These are phyloP conservation scores for Salvia hispanica DNA, from an alignment of 257 asterid genomes.

Conservation along the genomic window DNA sequence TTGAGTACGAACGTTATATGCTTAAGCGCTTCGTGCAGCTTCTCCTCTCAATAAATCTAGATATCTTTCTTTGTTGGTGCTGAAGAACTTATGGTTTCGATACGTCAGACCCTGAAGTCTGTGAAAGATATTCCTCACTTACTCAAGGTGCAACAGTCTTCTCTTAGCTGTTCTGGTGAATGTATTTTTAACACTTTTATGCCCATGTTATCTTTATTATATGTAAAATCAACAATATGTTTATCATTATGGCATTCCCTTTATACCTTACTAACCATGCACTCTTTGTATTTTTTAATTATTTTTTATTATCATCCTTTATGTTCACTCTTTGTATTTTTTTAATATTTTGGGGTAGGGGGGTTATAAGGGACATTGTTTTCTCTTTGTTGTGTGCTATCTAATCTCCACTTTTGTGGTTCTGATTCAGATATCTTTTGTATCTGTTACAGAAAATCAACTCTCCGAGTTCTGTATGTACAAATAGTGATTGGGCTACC, in stretches of 20 bases:
- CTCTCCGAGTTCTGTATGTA: slow-evolving; percentile 84
- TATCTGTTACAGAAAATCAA: slow-evolving; percentile 71
- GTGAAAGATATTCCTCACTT: slow-evolving; percentile 87
- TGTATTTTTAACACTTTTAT: slow-evolving; percentile 26
- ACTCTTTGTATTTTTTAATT: background rate
- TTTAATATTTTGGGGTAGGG: background rate
- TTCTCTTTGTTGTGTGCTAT: slow-evolving; percentile 26
- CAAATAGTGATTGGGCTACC: slow-evolving; percentile 83
- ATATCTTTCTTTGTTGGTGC: slow-evolving; percentile 85
- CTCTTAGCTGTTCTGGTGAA: slow-evolving; percentile 27
- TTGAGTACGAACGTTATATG: slow-evolving; percentile 20
- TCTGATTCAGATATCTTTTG: slow-evolving; percentile 32
- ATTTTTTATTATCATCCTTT: background rate
- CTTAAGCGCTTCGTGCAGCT: slow-evolving; percentile 24
- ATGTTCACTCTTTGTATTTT: background rate
- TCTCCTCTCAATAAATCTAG: slow-evolving; percentile 55
- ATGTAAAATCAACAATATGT: slow-evolving; percentile 2
- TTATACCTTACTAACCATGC: background rate
- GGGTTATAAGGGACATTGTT: slow-evolving; percentile 15
- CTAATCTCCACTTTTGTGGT: slow-evolving; percentile 16
- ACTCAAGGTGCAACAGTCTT: slow-evolving; percentile 64
- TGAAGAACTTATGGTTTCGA: slow-evolving; percentile 76
- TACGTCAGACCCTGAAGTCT: slow-evolving; percentile 87
- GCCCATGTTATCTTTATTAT: slow-evolving; percentile 24
- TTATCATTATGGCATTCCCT: slow-evolving; percentile 14